Evolutionary conservation across 345 rosid genomes (phyloP).

Genomic region (Psidium guajava): DNA sequence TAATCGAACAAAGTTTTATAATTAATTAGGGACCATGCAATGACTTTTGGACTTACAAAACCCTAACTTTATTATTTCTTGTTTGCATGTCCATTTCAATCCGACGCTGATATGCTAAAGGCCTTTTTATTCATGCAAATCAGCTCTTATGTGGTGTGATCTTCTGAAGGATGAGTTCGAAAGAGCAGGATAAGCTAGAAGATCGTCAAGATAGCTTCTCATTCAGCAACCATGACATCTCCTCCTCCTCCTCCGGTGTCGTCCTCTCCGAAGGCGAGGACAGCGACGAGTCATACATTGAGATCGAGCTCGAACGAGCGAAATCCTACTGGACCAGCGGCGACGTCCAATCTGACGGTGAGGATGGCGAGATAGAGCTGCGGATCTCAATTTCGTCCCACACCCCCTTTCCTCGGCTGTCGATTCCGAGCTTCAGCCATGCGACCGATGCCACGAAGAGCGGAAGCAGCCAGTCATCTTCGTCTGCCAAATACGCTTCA

Average conservation of each 20-base stretch:
- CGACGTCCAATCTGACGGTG: neutral
- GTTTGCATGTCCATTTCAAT: neutral
- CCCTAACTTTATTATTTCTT: neutral
- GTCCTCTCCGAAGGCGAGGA: slow-evolving; percentile 8
- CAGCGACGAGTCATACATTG: slow-evolving; percentile 20
- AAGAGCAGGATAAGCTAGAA: slow-evolving; percentile 2
- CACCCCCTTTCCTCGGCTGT: neutral
- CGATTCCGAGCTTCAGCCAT: neutral
- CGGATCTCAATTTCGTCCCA: slow-evolving; percentile 24
- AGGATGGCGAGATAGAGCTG: slow-evolving; percentile 5
- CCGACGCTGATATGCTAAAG: neutral
- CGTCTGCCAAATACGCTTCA: neutral
- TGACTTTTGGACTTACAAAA: neutral
- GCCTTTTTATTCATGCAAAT: neutral
- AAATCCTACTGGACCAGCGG: neutral
- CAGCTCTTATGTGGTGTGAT: neutral
- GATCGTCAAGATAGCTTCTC: slow-evolving; percentile 11
- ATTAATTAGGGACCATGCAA: neutral
- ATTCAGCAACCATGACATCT: slow-evolving; percentile 5
- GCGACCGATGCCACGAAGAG: neutral
- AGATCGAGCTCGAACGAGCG: slow-evolving; percentile 18
- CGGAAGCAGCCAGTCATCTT: neutral
- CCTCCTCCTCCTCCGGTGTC: slow-evolving; percentile 1
- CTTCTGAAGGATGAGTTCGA: neutral
- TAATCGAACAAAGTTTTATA: neutral